Evolutionary conservation across 805 yeast species (phyloP).

Genomic region (Tetrapisispora namnaoensis): DNA sequence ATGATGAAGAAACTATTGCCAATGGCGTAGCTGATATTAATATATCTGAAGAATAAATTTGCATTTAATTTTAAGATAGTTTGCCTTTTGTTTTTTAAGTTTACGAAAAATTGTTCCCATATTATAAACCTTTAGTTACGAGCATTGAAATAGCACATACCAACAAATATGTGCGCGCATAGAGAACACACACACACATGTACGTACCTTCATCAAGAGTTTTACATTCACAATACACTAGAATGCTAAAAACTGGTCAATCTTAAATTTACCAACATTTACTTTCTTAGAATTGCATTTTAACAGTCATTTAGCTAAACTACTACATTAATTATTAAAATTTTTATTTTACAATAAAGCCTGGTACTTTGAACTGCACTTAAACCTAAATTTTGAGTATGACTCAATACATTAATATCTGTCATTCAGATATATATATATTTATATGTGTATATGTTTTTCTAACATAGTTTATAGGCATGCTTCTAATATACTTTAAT

Average conservation of each 20-base stretch:
- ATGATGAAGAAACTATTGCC: slow-evolving; percentile 9
- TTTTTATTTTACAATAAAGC: background rate
- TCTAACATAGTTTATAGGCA: no score
- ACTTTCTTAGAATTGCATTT: background rate
- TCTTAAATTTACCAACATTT: background rate
- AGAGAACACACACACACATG: no score
- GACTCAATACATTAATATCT: background rate
- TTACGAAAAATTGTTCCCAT: no score
- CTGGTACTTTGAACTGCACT: background rate
- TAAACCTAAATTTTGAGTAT: background rate
- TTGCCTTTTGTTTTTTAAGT: no score
- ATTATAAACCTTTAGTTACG: background rate
- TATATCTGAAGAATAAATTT: background rate
- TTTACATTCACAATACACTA: no score
- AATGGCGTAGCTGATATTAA: background rate
- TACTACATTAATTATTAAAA: background rate
- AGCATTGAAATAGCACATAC: background rate
- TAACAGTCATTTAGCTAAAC: background rate
- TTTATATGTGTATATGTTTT: no score
- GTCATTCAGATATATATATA: background rate
- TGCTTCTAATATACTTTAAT: no score
- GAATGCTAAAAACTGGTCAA: background rate
- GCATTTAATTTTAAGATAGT: no score
- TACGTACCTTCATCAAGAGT: no score
- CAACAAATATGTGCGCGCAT: no score